Conservation (phyloP, 495 filamentous ascomycete species). For the Xylaria acuta region DNA sequence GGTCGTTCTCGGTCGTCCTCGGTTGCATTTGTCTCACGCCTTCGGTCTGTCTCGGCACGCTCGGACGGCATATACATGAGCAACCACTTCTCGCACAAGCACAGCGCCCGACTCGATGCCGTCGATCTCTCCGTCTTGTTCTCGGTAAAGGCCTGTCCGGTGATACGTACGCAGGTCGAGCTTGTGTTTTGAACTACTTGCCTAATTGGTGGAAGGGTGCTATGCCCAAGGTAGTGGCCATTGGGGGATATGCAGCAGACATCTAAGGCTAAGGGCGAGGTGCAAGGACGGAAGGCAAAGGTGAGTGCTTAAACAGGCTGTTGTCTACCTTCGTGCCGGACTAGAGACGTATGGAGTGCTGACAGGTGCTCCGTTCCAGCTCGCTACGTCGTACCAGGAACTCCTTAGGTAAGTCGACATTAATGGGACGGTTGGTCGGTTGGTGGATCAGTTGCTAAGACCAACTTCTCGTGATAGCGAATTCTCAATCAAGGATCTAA, state of each 20-base stretch:
- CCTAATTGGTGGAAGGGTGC: slow-evolving; percentile 14
- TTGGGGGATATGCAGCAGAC: slow-evolving; percentile 60
- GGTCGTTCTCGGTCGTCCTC: not conserved
- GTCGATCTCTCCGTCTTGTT: not conserved
- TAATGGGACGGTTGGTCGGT: slow-evolving; percentile 8
- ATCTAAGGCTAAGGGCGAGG: slow-evolving; percentile 80
- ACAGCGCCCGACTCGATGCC: slow-evolving; percentile 2
- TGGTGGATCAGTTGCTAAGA: slow-evolving; percentile 32
- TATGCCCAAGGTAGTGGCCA: slow-evolving; percentile 17
- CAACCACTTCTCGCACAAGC: not conserved
- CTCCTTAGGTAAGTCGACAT: slow-evolving; percentile 78
- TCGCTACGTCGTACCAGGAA: slow-evolving; percentile 95
- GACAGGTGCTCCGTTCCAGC: slow-evolving; percentile 58
- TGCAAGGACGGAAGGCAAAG: slow-evolving; percentile 93
- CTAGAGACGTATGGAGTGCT: slow-evolving; percentile 28
- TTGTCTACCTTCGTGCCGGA: slow-evolving; percentile 6
- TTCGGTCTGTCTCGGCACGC: not conserved
- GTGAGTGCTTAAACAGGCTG: slow-evolving; percentile 53
- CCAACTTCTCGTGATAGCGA: slow-evolving; percentile 63
- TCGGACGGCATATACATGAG: slow-evolving; percentile 3
- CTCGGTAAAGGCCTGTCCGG: not conserved
- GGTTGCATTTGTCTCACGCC: not conserved
- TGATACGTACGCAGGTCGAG: not conserved
- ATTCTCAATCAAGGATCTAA: slow-evolving; percentile 90
- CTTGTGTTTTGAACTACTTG: not conserved